Evolutionary conservation across 73 alveolate species (phyloP), one percentile per base, ranked within the genome.

Genomic region (Halteria grandinella): DNA sequence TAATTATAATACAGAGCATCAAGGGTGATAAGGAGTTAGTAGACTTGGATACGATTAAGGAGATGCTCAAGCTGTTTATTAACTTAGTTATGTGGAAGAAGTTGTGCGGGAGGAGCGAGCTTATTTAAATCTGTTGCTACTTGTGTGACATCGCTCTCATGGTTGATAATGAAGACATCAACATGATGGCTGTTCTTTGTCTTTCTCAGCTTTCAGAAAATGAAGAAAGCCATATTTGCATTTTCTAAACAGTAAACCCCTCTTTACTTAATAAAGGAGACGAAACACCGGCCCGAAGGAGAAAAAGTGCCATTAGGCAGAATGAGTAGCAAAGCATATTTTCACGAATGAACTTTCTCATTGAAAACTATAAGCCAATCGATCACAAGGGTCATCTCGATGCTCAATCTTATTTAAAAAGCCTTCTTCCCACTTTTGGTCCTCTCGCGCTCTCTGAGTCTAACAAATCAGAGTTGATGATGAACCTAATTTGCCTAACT

Each of bases 71-170:
- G 27, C 55, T 82, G 32, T 82, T 82, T 51, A 82, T 82, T 18
- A 82, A 82, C 75, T 37, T 82, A 33, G 73, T 82, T 1, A 44
- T 82, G 27, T 82, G 91, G 91, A 50, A 86, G 24, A 71, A 82
- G 44, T 76, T 82, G n/a, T n/a, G n/a, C n/a, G n/a, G n/a, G 15
- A 71, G 54, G 51, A 45, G 50, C 28, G 86, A 82, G n/a, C 31
- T 58, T 40, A 82, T 82, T 0, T 86, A 82, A 25, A 82, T 83
- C 21, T 72, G 87, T 5, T 82, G 91, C 48, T 82, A 79, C 25
- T 29, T 82, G 1, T 82, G 91, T 44, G 91, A 82, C 25, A 82
- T 82, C 20, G 91, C 87, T 0, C 76, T 82, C 10, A 82, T 82
- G 91, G 73, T 82, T n/a, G 73, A 72, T 14, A 86, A 82, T 29